Evolutionary conservation across 164 flowering plant species (phyloP), one percentile per base, ranked within the genome.

Genomic region (Nelumbo lutea): DNA sequence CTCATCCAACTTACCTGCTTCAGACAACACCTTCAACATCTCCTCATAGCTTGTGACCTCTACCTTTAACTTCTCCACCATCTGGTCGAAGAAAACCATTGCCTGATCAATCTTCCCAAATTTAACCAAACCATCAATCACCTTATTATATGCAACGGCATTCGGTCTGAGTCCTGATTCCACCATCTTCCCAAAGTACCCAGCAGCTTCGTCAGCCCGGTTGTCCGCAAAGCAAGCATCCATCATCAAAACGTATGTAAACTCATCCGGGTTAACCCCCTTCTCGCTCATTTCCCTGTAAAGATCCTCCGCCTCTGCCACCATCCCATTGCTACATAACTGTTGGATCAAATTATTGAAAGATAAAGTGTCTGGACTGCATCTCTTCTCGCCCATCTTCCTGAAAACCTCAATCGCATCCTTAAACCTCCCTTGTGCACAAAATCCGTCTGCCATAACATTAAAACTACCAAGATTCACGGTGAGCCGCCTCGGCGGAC

Each of bases 391-490:
- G 1, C 83, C 88, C 96, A 92, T 95, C 62, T 73, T 84, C 75
- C 75, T 79, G 67, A 95, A 92, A 40, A 90, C 84, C 52, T 83
- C 86, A 60, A 92, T 80, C 0, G 97, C 99, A 5, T 90, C 91
- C 44, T 62, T 61, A 69, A 88, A 95, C 82, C 74, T 88, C 48
- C 86, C 88, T 56, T 77, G 76, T 1, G 79, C 76, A 58, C 90
- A 88, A 76, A 80, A 87, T 67, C 94, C 90, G 71, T 89, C 90
- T 7, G 68, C 91, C 86, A 95, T 81, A 40, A 95, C 93, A 81
- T 95, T 95, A 71, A 80, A 95, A 66, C 86, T 89, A 42, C 98
- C 98, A 62, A 95, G 67, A 77, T 95, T 90, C 77, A 95, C 89
- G 2, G 78, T 73, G 59, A 90, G 62, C 53, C 66, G 57, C 79